These are phyloP conservation scores for Leccinum subspadiceum DNA, from an alignment of 1,284 basidiomycete genomes.

Conservation along the genomic window DNA sequence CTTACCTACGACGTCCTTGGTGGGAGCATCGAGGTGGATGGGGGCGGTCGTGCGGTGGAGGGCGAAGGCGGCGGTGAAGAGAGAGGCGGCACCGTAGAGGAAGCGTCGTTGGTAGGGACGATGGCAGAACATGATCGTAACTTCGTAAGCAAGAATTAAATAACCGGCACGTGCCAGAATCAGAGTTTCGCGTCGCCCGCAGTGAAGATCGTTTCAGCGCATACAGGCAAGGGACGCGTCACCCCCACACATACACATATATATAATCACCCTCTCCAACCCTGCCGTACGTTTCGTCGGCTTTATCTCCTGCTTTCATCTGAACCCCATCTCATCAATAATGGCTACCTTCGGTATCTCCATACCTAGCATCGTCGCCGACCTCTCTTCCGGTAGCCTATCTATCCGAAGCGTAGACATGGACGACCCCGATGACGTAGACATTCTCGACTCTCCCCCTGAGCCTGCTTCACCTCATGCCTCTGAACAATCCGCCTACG, in stretches of 20 bases:
- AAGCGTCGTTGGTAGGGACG: slow-evolving; percentile 8
- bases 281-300: slow-evolving; percentile 30
- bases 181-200: background rate
- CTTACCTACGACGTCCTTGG: slow-evolving; percentile 25
- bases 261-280: slow-evolving; percentile 14
- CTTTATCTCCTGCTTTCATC: slow-evolving; percentile 22
- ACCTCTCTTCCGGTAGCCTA: slow-evolving; percentile 26
- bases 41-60: slow-evolving; percentile 22
- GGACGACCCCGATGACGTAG: slow-evolving; percentile 33
- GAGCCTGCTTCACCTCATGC: slow-evolving; percentile 23
- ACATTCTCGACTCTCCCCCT: slow-evolving; percentile 33
- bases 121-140: slow-evolving; percentile 18
- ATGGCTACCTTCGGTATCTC: slow-evolving; percentile 24
- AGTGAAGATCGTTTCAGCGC: background rate
- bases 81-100: slow-evolving; percentile 33
- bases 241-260: slow-evolving; percentile 10
- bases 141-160: background rate
- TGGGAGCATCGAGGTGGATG: slow-evolving; percentile 41
- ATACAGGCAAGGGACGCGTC: slow-evolving; percentile 31
- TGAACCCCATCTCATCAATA: slow-evolving; percentile 15
- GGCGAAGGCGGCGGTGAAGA: slow-evolving; percentile 33
- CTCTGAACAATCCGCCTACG: slow-evolving; percentile 37
- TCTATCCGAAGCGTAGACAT: slow-evolving; percentile 31
- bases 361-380: slow-evolving; percentile 29
- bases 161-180: slow-evolving; percentile 19